A percentile compares a stretch with the other conserved stretches of the same genome.
Evolutionary conservation across 2,329 filamentous ascomycete genomes (phyloP).

Genomic region (Fusarium subglutinans): DNA sequence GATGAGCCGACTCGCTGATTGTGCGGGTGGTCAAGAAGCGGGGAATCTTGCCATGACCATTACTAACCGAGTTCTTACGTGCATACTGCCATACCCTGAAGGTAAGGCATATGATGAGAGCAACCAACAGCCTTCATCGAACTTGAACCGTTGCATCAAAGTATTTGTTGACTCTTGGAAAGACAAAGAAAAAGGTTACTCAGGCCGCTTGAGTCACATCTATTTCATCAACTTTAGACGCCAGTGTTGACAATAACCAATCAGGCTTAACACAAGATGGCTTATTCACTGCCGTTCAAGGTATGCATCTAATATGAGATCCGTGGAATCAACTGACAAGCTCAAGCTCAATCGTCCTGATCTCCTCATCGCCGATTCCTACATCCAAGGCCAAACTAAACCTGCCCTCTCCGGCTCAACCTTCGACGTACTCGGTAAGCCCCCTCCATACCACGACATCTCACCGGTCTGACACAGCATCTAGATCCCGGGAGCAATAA

Average conservation of each 20-base stretch:
- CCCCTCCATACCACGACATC: no score
- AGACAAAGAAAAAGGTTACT: background rate
- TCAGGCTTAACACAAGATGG: background rate
- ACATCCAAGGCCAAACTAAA: background rate
- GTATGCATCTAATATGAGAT: background rate
- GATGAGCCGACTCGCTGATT: slow-evolving; percentile 1
- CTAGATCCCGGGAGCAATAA: slow-evolving; percentile 8
- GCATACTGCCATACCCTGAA: background rate
- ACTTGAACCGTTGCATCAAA: background rate
- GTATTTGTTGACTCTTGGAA: rapidly evolving
- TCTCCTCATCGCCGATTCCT: background rate
- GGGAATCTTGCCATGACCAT: background rate
- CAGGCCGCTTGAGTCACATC: no score
- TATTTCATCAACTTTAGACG: background rate
- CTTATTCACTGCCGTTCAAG: background rate
- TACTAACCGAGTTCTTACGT: slow-evolving; percentile 6
- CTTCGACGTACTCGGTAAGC: slow-evolving; percentile 5
- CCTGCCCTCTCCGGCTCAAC: background rate
- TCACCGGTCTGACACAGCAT: background rate
- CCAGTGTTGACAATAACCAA: rapidly evolving
- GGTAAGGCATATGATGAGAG: background rate
- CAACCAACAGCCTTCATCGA: background rate
- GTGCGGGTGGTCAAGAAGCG: background rate
- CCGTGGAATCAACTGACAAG: rapidly evolving
- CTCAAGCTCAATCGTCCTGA: background rate